Conservation (phyloP, 306 rosid species). For the Prosopis cineraria region DNA sequence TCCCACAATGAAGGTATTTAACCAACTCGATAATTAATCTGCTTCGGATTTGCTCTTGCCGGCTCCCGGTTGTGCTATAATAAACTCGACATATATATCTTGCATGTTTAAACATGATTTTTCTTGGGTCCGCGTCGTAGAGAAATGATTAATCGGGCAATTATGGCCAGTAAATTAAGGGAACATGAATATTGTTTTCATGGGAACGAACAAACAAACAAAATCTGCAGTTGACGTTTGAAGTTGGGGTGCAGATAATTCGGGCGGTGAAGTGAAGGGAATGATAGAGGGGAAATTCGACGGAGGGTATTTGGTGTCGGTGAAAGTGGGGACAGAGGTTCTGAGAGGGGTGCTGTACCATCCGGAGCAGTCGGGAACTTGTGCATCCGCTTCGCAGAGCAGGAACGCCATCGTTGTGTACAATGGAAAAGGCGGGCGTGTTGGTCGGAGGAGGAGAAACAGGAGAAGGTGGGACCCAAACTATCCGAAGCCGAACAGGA, state of each 20-base stretch:
- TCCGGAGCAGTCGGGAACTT: conserved; percentile 49
- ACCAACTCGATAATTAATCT: background rate
- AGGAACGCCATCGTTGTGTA: conserved; percentile 55
- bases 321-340: conserved; percentile 79
- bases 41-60: background rate
- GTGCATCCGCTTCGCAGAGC: conserved; percentile 36
- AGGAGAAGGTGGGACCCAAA: conserved; percentile 85
- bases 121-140: background rate
- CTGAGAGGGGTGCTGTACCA: conserved; percentile 84
- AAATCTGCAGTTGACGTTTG: background rate
- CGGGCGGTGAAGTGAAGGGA: conserved; percentile 51
- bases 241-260: conserved; percentile 11
- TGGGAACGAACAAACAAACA: background rate
- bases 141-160: background rate
- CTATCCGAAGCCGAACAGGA: conserved; percentile 90
- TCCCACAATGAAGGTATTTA: conserved; percentile 55
- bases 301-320: conserved; percentile 81
- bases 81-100: background rate
- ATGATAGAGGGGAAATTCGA: conserved; percentile 89
- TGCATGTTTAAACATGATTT: background rate
- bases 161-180: too few species aligned
- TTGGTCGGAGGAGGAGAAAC: conserved; percentile 46
- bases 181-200: background rate
- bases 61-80: background rate
- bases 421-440: conserved; percentile 34